A percentile compares a stretch with the other conserved stretches of the same genome.
Conservation (phyloP, 106 monocot genomes). For the Dendrobium catenatum region DNA sequence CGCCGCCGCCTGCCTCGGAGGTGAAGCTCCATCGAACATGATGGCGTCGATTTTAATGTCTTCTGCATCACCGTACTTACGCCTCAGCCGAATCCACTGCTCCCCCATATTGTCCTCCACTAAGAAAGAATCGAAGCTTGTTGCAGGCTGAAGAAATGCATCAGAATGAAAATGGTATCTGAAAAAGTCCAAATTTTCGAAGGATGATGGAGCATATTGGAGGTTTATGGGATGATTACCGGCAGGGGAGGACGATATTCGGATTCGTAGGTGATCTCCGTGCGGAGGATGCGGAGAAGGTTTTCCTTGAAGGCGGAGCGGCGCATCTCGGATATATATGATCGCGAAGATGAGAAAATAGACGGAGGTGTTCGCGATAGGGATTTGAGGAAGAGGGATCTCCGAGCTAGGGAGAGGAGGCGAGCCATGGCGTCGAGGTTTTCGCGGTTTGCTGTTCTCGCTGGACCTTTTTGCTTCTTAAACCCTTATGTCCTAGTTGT, state of each 20-base stretch:
- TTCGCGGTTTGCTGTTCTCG: background rate
- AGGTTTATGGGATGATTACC: background rate
- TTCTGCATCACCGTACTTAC: conserved; percentile 19
- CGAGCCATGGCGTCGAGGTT: conserved; percentile 18
- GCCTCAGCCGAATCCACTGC: conserved; percentile 52
- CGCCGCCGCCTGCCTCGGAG: conserved; percentile 9
- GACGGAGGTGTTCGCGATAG: background rate
- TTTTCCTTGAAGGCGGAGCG: conserved; percentile 56
- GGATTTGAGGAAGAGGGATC: conserved; percentile 14
- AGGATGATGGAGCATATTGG: background rate
- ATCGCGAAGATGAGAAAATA: conserved; percentile 5
- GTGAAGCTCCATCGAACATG: conserved; percentile 59
- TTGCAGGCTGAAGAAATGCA: conserved; percentile 3
- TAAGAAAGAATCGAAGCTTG: conserved; percentile 37
- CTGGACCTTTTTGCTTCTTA: background rate
- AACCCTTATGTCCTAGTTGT: too few relatives aligned
- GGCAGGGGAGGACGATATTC: conserved; percentile 26
- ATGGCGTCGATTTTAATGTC: conserved; percentile 65
- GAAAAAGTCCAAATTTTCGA: background rate
- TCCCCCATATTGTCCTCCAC: conserved; percentile 64
- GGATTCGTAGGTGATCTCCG: conserved; percentile 51
- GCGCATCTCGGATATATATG: conserved; percentile 57
- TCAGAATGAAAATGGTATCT: background rate
- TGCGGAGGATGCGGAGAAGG: conserved; percentile 70
- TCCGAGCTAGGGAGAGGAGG: conserved; percentile 14